These are phyloP conservation scores for Vaccinium vitisidaea DNA, from an alignment of 148 eudicot species.

Conservation along the genomic window DNA sequence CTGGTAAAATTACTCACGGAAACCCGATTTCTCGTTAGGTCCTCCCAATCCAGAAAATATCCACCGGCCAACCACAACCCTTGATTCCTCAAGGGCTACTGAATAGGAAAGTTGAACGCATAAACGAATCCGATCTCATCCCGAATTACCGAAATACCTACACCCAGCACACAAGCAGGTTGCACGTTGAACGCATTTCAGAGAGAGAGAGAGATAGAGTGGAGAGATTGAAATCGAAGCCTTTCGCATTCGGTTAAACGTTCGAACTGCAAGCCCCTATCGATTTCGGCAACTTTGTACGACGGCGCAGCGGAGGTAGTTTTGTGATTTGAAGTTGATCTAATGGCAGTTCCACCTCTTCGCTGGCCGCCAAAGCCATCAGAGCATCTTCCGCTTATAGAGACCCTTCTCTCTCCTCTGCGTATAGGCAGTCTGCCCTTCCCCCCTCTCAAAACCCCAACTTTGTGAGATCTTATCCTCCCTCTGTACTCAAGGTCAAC, in stretches of 20 bases:
- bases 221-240: not conserved
- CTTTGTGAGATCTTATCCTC: constrained; percentile 11
- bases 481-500: constrained; percentile 25
- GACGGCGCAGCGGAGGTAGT: not conserved
- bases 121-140: not conserved
- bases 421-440: constrained; percentile 31
- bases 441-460: constrained; percentile 26
- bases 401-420: constrained; percentile 47
- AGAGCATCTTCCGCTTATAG: constrained; percentile 42
- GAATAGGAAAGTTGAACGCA: no score
- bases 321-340: not conserved
- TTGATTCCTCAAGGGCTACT: no score
- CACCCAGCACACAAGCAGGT: not conserved
- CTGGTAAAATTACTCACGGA: no score
- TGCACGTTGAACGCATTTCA: constrained; percentile 2
- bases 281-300: not conserved
- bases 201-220: constrained; percentile 1
- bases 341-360: constrained; percentile 41
- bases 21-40: no score
- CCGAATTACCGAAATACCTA: not conserved
- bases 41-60: no score
- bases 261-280: not conserved
- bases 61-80: no score
- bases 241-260: not conserved
- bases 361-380: constrained; percentile 48